These are phyloP conservation scores for Allomyces macrogynus DNA, from an alignment of 192 early-diverging fungal genomes.

Conservation along the genomic window DNA sequence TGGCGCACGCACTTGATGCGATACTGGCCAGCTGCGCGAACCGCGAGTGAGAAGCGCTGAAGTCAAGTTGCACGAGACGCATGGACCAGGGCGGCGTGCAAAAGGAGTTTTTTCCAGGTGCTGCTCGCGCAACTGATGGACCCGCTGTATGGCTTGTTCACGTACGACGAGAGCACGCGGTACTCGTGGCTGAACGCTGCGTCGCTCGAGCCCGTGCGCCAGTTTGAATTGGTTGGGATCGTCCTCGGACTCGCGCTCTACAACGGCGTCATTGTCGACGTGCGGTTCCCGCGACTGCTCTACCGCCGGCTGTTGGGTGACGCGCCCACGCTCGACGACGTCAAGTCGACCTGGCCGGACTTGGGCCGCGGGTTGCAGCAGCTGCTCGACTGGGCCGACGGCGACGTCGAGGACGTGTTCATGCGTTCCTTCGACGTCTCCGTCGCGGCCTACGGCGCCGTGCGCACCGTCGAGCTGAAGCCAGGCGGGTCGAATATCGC, in stretches of 20 bases:
- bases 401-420: conserved; percentile 64
- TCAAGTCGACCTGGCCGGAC: conserved; percentile 18
- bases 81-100: conserved; percentile 92
- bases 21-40: too few species aligned
- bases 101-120: conserved; percentile 81
- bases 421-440: conserved; percentile 67
- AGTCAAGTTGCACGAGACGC: conserved; percentile 81
- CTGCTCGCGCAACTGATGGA: conserved; percentile 52
- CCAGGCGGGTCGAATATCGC: conserved; percentile 36
- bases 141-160: conserved; percentile 57
- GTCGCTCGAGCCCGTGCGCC: conserved; percentile 22
- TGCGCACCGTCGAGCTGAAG: conserved; percentile 37
- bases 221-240: conserved; percentile 68
- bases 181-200: conserved; percentile 57
- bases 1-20: conserved; percentile 45
- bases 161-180: conserved; percentile 34
- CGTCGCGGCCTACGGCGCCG: conserved; percentile 32
- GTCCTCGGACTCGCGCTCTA: conserved; percentile 72
- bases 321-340: conserved; percentile 18
- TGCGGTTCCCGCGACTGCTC: conserved; percentile 50
- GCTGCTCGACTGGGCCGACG: conserved; percentile 57
- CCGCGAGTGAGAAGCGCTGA: conserved; percentile 53
- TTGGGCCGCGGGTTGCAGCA: conserved; percentile 56
- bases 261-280: conserved; percentile 61
- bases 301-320: conserved; percentile 49